phyloP scores from a whole-genome alignment of 208 protist species.

The Wallacemonas sp. region DNA sequence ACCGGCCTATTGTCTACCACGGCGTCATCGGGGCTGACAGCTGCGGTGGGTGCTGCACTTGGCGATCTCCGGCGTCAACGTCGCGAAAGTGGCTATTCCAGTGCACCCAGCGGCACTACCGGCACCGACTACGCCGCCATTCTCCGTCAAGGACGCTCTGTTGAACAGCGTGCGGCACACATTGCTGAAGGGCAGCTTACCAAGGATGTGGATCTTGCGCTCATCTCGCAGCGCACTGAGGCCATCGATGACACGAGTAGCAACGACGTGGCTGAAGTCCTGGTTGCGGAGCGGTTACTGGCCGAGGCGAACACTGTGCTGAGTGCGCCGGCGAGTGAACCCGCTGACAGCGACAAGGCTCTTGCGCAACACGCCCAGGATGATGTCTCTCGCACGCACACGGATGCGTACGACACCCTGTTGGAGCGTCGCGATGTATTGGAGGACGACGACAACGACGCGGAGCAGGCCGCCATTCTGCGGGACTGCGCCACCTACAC shows the following conservation, averaged over 20 bases:
- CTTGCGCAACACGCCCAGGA: background rate
- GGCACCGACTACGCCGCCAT: conserved; percentile 11
- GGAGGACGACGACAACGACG: conserved; percentile 18
- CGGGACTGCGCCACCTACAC: background rate
- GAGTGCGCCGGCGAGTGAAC: conserved; percentile 6
- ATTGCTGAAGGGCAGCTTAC: conserved; percentile 14
- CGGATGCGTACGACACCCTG: conserved; percentile 11
- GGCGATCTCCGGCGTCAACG: conserved; percentile 1
- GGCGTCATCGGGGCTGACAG: conserved; percentile 19
- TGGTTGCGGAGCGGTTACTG: conserved; percentile 10
- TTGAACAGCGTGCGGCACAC: conserved; percentile 8
- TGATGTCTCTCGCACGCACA: conserved; percentile 17
- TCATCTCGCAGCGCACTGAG: background rate
- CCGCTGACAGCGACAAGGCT: too few relatives aligned
- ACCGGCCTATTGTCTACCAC: conserved; percentile 31
- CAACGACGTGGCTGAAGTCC: background rate
- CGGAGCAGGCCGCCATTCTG: background rate
- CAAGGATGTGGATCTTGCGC: conserved; percentile 11
- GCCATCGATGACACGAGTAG: background rate
- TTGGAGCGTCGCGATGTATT: conserved; percentile 7
- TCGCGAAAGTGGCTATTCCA: background rate
- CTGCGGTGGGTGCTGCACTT: conserved; percentile 21
- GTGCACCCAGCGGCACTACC: background rate
- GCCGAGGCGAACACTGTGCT: conserved; percentile 27
- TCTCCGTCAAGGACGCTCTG: background rate